These are phyloP conservation scores for Aquilaria malaccensis DNA, from an alignment of 345 rosid genomes.

Conservation along the genomic window DNA sequence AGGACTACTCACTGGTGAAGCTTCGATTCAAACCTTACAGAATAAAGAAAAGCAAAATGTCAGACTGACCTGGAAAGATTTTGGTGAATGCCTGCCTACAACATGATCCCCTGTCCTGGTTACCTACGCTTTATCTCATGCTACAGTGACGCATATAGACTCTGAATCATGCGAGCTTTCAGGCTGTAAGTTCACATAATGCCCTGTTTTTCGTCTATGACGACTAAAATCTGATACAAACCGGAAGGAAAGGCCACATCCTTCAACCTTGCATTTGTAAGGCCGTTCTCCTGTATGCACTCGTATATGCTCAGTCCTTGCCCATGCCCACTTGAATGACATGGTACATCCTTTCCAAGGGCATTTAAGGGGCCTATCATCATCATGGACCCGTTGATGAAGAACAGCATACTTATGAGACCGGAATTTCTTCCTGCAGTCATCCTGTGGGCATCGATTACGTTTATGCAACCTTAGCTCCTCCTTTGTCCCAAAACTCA, in stretches of 20 bases:
- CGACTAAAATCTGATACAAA: constrained; percentile 94
- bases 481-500: constrained; percentile 71
- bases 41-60: too few species aligned
- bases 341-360: constrained; percentile 87
- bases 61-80: too few species aligned
- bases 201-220: constrained; percentile 92
- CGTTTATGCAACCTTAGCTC: constrained; percentile 63
- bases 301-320: constrained; percentile 94
- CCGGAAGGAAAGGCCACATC: constrained; percentile 82
- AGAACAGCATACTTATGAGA: constrained; percentile 75
- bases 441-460: constrained; percentile 72
- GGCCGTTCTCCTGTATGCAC: constrained; percentile 95
- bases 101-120: too few species aligned
- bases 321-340: constrained; percentile 99
- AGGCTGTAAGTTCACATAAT: constrained; percentile 39
- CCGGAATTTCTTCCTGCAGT: constrained; percentile 74
- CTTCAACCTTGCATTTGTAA: constrained; percentile 72
- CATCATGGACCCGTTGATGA: constrained; percentile 91
- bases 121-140: too few species aligned
- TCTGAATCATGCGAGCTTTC: constrained; percentile 5
- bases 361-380: constrained; percentile 78
- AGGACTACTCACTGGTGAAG: too few species aligned
- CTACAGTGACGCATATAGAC: not conserved
- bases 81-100: too few species aligned
- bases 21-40: too few species aligned